These are phyloP conservation scores for Herpetomonas tarakana DNA, from an alignment of 208 protist species.

Conservation along the genomic window DNA sequence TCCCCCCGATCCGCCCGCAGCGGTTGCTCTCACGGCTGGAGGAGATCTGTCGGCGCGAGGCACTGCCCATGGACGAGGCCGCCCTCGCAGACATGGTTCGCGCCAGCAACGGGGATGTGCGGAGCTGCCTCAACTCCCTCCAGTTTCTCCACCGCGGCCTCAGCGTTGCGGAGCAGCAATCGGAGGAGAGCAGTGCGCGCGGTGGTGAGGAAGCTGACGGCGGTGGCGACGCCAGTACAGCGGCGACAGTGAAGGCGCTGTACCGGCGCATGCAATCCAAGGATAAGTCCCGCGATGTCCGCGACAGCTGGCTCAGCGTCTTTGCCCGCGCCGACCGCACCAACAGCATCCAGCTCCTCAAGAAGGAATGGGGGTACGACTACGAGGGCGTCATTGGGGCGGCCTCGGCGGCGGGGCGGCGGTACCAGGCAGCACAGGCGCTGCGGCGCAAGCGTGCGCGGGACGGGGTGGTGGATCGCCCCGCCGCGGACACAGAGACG, in stretches of 20 bases:
- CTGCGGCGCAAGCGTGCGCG: slow-evolving; percentile 17
- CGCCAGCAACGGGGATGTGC: slow-evolving; percentile 66
- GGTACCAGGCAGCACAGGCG: slow-evolving; percentile 15
- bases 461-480: slow-evolving; percentile 15
- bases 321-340: slow-evolving; percentile 49
- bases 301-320: slow-evolving; percentile 39
- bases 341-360: slow-evolving; percentile 59
- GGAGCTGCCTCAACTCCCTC: slow-evolving; percentile 86
- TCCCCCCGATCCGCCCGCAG: slow-evolving; percentile 69
- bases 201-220: neutral
- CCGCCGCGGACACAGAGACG: too few relatives aligned
- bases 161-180: slow-evolving; percentile 12
- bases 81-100: slow-evolving; percentile 60
- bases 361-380: slow-evolving; percentile 58
- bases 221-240: neutral
- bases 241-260: slow-evolving; percentile 23
- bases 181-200: slow-evolving; percentile 8
- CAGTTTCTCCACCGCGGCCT: slow-evolving; percentile 32
- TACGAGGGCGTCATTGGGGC: slow-evolving; percentile 53
- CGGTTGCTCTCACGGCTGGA: slow-evolving; percentile 56
- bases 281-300: slow-evolving; percentile 38
- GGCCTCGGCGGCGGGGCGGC: slow-evolving; percentile 23
- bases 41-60: slow-evolving; percentile 45
- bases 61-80: slow-evolving; percentile 24
- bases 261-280: slow-evolving; percentile 63